Evolutionary conservation across 495 filamentous ascomycete species (phyloP).

Genomic region (Podospora tetraspora): DNA sequence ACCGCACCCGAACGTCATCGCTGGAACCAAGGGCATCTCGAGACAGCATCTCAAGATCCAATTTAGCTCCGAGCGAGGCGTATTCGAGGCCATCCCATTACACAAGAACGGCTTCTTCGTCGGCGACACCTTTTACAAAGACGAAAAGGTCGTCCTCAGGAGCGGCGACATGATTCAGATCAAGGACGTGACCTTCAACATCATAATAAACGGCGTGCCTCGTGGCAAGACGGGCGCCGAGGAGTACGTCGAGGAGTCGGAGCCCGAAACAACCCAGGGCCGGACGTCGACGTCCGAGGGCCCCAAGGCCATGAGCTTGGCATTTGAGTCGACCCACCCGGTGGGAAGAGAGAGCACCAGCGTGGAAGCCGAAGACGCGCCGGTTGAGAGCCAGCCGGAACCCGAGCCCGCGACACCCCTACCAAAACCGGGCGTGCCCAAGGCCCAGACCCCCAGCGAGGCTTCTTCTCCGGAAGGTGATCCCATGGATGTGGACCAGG

Average conservation of each 20-base stretch:
- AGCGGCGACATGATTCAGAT: conserved; percentile 74
- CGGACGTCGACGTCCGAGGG: conserved; percentile 42
- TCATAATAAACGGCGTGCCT: conserved; percentile 68
- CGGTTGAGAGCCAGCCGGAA: conserved; percentile 1
- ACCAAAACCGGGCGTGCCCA: background rate
- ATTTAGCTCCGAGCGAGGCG: conserved; percentile 66
- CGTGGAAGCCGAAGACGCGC: conserved; percentile 36
- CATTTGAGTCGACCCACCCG: conserved; percentile 56
- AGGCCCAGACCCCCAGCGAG: conserved; percentile 28
- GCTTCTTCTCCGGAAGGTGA: conserved; percentile 27
- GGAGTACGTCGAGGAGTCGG: conserved; percentile 36
- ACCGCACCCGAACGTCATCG: conserved; percentile 52
- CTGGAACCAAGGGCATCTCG: conserved; percentile 70
- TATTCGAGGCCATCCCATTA: conserved; percentile 75
- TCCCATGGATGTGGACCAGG: conserved; percentile 31
- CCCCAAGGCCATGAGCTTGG: conserved; percentile 59
- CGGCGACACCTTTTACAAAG: conserved; percentile 64
- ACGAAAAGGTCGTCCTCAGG: conserved; percentile 58
- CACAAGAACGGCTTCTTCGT: conserved; percentile 84
- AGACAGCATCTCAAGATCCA: conserved; percentile 77
- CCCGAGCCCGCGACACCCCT: background rate
- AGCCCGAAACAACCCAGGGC: conserved; percentile 29
- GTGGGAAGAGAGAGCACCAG: conserved; percentile 49
- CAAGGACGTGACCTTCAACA: conserved; percentile 67
- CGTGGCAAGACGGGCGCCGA: conserved; percentile 64